Evolutionary conservation across 192 early-diverging fungal species (phyloP).

Genomic region (Linnemannia exigua): DNA sequence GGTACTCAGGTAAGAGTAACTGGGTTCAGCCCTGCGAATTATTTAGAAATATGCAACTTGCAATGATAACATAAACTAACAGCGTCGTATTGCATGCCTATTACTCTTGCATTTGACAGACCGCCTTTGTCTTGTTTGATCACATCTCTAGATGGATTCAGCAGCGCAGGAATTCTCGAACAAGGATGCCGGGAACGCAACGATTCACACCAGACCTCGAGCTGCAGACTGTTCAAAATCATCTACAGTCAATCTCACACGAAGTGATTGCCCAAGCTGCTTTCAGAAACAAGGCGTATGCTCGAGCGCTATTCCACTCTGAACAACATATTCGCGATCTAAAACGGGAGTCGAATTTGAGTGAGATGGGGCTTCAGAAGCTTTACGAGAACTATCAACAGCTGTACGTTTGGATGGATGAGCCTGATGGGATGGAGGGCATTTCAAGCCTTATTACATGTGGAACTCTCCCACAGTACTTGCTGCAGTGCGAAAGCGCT

Average conservation of each 20-base stretch:
- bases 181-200: constrained; percentile 14
- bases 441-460: constrained; percentile 65
- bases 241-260: constrained; percentile 74
- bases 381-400: constrained; percentile 68
- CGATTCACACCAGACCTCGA: constrained; percentile 1
- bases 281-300: constrained; percentile 70
- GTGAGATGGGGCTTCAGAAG: constrained; percentile 21
- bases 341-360: constrained; percentile 20
- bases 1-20: constrained; percentile 32
- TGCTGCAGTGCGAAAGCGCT: constrained; percentile 72
- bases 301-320: constrained; percentile 77
- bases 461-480: constrained; percentile 72
- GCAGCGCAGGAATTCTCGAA: constrained; percentile 20
- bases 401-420: constrained; percentile 77
- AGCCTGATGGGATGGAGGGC: constrained; percentile 79
- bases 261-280: constrained; percentile 73
- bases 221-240: constrained; percentile 52
- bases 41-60: too few species aligned
- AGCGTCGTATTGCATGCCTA: not conserved
- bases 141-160: constrained; percentile 64
- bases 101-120: constrained; percentile 17
- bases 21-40: too few species aligned
- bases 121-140: constrained; percentile 48
- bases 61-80: too few species aligned
- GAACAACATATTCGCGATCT: constrained; percentile 72